Percentiles rank a stretch among this genome's conserved stretches.
Conservation (phyloP, 768 basidiomycete genomes). For the Auricularia sp. region DNA sequence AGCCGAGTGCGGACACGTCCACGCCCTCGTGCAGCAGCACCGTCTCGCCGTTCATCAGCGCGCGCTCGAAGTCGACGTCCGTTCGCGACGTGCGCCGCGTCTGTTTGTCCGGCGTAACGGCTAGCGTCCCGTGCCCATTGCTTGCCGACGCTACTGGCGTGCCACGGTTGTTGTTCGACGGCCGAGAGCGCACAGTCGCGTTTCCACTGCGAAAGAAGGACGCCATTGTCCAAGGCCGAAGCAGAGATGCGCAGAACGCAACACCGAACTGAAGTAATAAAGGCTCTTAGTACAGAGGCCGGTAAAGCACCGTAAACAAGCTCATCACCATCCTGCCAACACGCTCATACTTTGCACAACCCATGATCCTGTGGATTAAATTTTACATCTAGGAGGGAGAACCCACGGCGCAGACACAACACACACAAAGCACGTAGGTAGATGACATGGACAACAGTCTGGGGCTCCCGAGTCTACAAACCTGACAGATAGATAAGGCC, state of each 20-base stretch:
- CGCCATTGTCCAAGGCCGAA: neutral
- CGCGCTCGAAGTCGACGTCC: conserved; percentile 77
- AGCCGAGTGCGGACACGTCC: conserved; percentile 59
- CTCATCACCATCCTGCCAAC: neutral
- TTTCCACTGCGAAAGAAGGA: neutral
- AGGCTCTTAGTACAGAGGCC: too few relatives aligned
- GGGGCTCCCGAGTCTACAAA: neutral
- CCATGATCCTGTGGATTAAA: neutral
- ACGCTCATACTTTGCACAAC: neutral
- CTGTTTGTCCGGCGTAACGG: conserved; percentile 12
- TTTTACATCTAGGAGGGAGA: neutral
- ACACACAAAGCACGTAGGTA: neutral
- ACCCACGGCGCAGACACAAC: neutral
- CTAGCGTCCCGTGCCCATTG: conserved; percentile 16
- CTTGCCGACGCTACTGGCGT: conserved; percentile 48
- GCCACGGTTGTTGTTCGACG: neutral
- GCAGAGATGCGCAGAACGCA: too few relatives aligned
- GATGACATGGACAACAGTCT: neutral
- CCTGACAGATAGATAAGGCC: too few relatives aligned
- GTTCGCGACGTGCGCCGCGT: conserved; percentile 57
- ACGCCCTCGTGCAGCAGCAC: conserved; percentile 59
- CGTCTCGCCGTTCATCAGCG: conserved; percentile 55
- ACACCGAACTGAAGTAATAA: too few relatives aligned
- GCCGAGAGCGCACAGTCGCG: neutral
- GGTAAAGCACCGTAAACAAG: too few relatives aligned